Percentiles rank a stretch among this genome's conserved stretches.
These are phyloP conservation scores for Massarina eburnea DNA, from an alignment of 2,329 filamentous ascomycete species.

Conservation along the genomic window DNA sequence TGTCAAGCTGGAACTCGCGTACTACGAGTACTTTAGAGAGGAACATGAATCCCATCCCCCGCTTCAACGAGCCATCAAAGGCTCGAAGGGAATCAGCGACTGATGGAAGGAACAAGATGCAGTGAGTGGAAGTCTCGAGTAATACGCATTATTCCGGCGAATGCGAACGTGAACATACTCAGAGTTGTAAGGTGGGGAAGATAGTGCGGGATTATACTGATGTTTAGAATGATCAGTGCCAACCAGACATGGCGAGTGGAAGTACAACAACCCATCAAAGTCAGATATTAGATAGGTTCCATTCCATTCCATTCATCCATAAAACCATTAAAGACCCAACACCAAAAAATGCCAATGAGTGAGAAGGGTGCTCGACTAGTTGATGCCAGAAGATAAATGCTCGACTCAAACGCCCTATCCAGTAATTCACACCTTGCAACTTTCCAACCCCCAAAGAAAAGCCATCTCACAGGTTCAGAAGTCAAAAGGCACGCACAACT, in stretches of 20 bases:
- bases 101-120: constrained; percentile 15
- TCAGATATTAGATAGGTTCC: not conserved
- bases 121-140: constrained; percentile 16
- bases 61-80: constrained; percentile 8
- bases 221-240: too few relatives aligned
- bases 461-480: not conserved
- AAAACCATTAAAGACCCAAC: too few relatives aligned
- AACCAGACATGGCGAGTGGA: constrained; percentile 14
- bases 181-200: constrained; percentile 16
- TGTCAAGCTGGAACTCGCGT: constrained; percentile 4
- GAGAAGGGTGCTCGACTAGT: not conserved
- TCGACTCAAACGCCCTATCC: too few relatives aligned
- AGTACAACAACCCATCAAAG: constrained; percentile 6
- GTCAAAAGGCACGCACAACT: not conserved
- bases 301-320: not conserved
- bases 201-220: too few relatives aligned
- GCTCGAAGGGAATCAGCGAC: constrained; percentile 14
- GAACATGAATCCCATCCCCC: constrained; percentile 10
- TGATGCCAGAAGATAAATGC: not conserved
- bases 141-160: constrained; percentile 13
- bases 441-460: not conserved
- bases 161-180: constrained; percentile 15
- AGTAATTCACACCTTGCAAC: not conserved
- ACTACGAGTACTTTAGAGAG: constrained; percentile 13
- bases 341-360: too few relatives aligned